A percentile compares a stretch with the other conserved stretches of the same genome.
Conservation (phyloP, 345 rosid genomes). For the Bruguiera gymnorhiza region DNA sequence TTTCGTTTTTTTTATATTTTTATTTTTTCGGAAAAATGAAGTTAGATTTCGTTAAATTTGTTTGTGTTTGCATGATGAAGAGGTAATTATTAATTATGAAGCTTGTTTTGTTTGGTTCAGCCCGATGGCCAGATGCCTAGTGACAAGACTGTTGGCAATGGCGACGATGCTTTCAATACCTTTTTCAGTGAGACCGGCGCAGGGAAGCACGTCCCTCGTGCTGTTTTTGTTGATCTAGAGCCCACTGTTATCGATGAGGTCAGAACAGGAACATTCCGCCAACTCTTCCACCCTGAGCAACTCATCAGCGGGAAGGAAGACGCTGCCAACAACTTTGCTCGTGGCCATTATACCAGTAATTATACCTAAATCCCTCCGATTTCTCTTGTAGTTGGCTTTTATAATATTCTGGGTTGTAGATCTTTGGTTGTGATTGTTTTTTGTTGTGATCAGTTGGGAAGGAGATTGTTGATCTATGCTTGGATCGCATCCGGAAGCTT, state of each 20-base stretch:
- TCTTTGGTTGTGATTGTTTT: not conserved
- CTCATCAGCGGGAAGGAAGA: slow-evolving; percentile 29
- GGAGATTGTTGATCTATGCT: slow-evolving; percentile 27
- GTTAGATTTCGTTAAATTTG: too few relatives aligned
- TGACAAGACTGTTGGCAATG: slow-evolving; percentile 27
- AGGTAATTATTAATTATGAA: not conserved
- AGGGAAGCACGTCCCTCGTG: slow-evolving; percentile 28
- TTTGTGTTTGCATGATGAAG: too few relatives aligned
- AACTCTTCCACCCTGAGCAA: slow-evolving; percentile 27
- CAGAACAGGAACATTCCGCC: slow-evolving; percentile 23
- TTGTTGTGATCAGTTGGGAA: slow-evolving; percentile 17
- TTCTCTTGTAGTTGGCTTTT: not conserved
- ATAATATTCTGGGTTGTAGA: not conserved
- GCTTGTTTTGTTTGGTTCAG: not conserved
- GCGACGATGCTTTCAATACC: slow-evolving; percentile 27
- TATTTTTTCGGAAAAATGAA: too few relatives aligned
- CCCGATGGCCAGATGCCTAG: slow-evolving; percentile 31
- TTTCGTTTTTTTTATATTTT: too few relatives aligned
- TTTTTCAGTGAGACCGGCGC: slow-evolving; percentile 29
- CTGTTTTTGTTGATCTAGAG: slow-evolving; percentile 25
- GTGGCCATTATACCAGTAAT: slow-evolving; percentile 28
- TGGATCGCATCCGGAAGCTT: slow-evolving; percentile 28
- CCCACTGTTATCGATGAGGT: slow-evolving; percentile 28
- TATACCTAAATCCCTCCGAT: too few relatives aligned
- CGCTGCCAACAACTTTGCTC: slow-evolving; percentile 28